Base-by-base conservation (phyloP, 164 flowering plant genomes). In the Amborella trichopoda region DNA sequence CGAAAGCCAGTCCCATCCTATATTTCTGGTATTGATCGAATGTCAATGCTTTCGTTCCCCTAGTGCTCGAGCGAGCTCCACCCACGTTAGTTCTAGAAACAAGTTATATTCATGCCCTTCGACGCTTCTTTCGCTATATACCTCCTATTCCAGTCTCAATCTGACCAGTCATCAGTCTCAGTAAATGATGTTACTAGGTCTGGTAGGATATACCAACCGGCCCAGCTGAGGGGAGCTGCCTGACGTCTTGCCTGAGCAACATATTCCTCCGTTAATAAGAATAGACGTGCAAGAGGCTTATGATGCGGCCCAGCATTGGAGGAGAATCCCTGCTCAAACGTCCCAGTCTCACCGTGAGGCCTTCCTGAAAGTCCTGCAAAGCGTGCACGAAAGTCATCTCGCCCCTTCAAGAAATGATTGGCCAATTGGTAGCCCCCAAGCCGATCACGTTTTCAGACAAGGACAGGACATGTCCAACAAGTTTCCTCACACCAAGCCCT, bases 401-500 rank as follows among this genome's bases (percentile, higher is more conserved):
- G 34, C 34, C 34, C 34, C 34, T 30, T 30, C 34, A 30, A 30
- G 34, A 30, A 30, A 30, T 30, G 34, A 30, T 30, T 30, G 34
- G 34, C 34, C 34, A 30, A 30, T 30, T 30, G 34, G 34, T 30
- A 30, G 34, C 34, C 34, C 34, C 34, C 34, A 30, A 30, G 34
- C 34, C 13, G 34, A 30, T 30, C 34, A 30, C 13, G 34, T 30
- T 30, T 30, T 30, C 34, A 30, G 13, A 30, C 34, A 6, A 30
- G 34, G 34, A 30, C 34, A 30, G 34, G 34, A 30, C 13, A 30
- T 30, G 34, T 13, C 34, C 34, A 30, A 30, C 34, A 30, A 30
- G 34, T 30, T 30, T 30, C 34, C 13, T 6, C 34, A 30, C 34
- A 30, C 34, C 34, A 30, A 30, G 34, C 34, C 34, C 34, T 13